Evolutionary conservation across 2,329 filamentous ascomycete genomes (phyloP).

Genomic region (Fusarium sp.): DNA sequence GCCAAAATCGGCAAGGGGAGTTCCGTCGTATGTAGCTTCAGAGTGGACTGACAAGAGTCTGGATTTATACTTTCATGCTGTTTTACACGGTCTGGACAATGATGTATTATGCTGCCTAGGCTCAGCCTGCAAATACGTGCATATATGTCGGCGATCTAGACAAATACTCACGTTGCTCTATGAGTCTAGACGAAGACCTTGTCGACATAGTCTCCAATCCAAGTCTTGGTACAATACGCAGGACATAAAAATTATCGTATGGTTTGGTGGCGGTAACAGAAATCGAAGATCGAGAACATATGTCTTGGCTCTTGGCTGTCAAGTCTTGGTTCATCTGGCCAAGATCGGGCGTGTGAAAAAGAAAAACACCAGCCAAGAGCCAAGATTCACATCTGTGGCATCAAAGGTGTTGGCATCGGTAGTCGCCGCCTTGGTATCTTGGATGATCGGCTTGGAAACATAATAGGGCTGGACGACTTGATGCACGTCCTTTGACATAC

Average conservation of each 20-base stretch:
- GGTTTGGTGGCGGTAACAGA: background rate
- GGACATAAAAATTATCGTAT: background rate
- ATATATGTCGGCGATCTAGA: background rate
- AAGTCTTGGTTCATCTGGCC: background rate
- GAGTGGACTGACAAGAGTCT: background rate
- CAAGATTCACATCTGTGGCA: conserved; percentile 12
- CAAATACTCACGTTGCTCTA: background rate
- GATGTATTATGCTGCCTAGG: background rate
- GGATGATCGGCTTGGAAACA: conserved; percentile 18
- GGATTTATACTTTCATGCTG: background rate
- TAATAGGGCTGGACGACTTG: conserved; percentile 11
- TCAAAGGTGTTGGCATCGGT: conserved; percentile 25
- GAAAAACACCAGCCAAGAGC: conserved; percentile 15
- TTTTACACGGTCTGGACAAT: background rate
- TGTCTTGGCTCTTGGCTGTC: background rate
- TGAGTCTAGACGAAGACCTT: background rate
- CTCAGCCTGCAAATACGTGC: background rate
- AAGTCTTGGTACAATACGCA: background rate
- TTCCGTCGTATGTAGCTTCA: background rate
- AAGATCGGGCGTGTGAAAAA: background rate
- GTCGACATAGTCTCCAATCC: background rate
- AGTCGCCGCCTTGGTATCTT: conserved; percentile 28
- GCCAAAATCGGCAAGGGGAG: background rate
- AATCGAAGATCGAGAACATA: conserved; percentile 17
- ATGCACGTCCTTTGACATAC: background rate